Conservation (phyloP, 176 grass and related monocot species). For the Avena eriantha region DNA sequence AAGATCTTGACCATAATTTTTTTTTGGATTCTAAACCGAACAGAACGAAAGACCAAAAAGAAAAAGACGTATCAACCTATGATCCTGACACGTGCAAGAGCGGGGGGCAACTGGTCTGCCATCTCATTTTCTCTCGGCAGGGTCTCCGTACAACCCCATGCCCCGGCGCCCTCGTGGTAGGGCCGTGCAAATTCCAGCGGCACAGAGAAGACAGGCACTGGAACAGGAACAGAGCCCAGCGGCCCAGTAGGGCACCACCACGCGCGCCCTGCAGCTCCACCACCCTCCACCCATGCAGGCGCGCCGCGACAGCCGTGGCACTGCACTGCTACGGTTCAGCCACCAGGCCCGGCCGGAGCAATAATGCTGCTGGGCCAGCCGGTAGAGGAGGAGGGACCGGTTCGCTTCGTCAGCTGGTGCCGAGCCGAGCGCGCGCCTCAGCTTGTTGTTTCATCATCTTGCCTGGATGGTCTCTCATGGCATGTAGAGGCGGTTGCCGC, state of each 20-base stretch:
- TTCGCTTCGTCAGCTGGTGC: neutral
- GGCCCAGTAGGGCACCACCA: conserved; percentile 42
- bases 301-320: conserved; percentile 35
- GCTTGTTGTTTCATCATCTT: neutral
- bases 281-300: conserved; percentile 7
- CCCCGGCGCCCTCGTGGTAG: conserved; percentile 48
- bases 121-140: neutral
- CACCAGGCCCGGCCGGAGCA: conserved; percentile 2
- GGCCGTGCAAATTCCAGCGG: conserved; percentile 41
- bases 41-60: neutral
- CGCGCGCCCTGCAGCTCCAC: conserved; percentile 18
- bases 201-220: conserved; percentile 2
- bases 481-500: conserved; percentile 82
- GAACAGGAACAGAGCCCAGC: neutral
- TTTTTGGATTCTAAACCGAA: neutral
- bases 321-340: neutral
- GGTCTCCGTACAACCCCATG: conserved; percentile 37
- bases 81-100: conserved; percentile 29
- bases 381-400: too few relatives aligned
- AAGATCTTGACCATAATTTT: neutral
- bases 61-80: neutral
- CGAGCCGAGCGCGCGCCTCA: too few relatives aligned
- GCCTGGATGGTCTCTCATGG: conserved; percentile 37
- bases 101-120: neutral
- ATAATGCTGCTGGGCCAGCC: conserved; percentile 29